Evolutionary conservation across 1,284 basidiomycete species (phyloP).

Genomic region (Cutaneotrichosporon arboriforme): DNA sequence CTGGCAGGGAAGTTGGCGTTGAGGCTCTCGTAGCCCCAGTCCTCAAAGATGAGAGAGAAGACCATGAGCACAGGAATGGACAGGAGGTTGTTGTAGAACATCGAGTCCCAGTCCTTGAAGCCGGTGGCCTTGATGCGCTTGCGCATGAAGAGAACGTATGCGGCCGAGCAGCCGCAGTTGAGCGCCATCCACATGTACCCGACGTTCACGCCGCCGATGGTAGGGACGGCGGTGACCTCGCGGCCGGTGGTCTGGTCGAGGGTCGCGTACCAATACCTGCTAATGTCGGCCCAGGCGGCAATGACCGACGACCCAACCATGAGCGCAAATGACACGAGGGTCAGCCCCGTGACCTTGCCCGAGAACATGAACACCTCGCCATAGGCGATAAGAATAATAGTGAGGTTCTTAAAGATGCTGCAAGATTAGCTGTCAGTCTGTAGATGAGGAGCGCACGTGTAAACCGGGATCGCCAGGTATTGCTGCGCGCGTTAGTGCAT

Average conservation of each 20-base stretch:
- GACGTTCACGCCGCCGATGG: constrained; percentile 56
- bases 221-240: constrained; percentile 25
- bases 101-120: constrained; percentile 98
- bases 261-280: constrained; percentile 41
- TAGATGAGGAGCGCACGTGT: constrained; percentile 56
- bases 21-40: constrained; percentile 81
- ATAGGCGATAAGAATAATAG: constrained; percentile 97
- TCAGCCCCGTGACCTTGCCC: constrained; percentile 78
- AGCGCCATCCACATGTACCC: constrained; percentile 96
- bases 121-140: constrained; percentile 96
- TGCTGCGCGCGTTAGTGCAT: constrained; percentile 56
- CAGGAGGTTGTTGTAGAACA: constrained; percentile 98
- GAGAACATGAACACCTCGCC: constrained; percentile 98
- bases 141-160: constrained; percentile 93
- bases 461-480: constrained; percentile 86
- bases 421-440: neutral
- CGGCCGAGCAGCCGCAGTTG: constrained; percentile 87
- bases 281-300: constrained; percentile 90
- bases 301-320: constrained; percentile 97
- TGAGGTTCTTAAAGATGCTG: constrained; percentile 94
- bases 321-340: constrained; percentile 80
- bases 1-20: constrained; percentile 81
- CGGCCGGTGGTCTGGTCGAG: constrained; percentile 42
- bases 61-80: constrained; percentile 84
- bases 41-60: constrained; percentile 79